Percentiles rank a stretch among this genome's conserved stretches.
Evolutionary conservation across 2,329 filamentous ascomycete genomes (phyloP).

Genomic region (Volutella citrinella): DNA sequence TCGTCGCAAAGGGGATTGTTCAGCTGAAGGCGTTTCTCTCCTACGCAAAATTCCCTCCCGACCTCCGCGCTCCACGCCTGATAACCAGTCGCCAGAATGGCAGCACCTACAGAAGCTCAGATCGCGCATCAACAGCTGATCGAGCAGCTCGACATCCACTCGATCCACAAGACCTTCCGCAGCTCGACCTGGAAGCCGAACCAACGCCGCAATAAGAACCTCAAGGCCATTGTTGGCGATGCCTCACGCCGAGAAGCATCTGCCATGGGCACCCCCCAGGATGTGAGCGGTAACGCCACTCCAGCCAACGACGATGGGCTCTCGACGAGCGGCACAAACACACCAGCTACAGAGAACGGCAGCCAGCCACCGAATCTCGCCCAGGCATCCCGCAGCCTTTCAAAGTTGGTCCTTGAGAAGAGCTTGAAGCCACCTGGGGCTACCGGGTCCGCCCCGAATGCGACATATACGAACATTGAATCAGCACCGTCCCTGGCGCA

Average conservation of each 20-base stretch:
- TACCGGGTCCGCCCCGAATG: conserved; percentile 54
- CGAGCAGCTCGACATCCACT: conserved; percentile 87
- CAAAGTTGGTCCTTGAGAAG: conserved; percentile 85
- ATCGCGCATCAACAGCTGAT: conserved; percentile 84
- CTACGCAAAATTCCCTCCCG: neutral
- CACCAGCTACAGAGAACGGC: conserved; percentile 44
- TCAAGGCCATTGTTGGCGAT: conserved; percentile 93
- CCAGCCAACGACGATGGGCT: conserved; percentile 53
- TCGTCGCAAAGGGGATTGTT: too few species aligned
- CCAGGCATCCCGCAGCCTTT: conserved; percentile 84
- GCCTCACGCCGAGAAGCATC: conserved; percentile 88
- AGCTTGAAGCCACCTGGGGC: conserved; percentile 49
- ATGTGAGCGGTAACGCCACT: conserved; percentile 72
- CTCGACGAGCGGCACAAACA: conserved; percentile 57
- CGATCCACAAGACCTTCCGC: conserved; percentile 83
- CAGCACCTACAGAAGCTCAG: conserved; percentile 67
- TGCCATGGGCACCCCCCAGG: conserved; percentile 73
- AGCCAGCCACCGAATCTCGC: conserved; percentile 67
- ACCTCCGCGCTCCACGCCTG: too few species aligned
- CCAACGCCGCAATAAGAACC: conserved; percentile 96
- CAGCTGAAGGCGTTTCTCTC: too few species aligned
- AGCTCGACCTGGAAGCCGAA: conserved; percentile 88
- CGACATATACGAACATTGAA: conserved; percentile 96
- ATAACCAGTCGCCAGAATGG: conserved; percentile 43
- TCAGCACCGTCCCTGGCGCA: conserved; percentile 85